A percentile compares a stretch with the other conserved stretches of the same genome.
Conservation (phyloP, 2,329 filamentous ascomycete species). For the Neonectria sp. region DNA sequence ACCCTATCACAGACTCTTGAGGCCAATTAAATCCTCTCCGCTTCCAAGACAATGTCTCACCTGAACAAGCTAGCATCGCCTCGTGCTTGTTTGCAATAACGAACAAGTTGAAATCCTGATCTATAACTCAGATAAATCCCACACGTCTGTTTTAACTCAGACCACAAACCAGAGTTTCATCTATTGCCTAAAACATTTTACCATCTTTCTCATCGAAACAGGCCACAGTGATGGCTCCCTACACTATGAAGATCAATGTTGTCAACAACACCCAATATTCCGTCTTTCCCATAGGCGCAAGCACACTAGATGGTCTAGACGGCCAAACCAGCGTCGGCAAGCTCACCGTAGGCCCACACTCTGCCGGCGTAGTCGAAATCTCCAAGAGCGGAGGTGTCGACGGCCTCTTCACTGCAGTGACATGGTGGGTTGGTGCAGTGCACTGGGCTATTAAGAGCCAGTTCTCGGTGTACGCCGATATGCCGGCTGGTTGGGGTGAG, state of each 20-base stretch:
- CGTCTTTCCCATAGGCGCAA: background rate
- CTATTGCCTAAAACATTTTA: too few species aligned
- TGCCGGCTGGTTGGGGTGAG: background rate
- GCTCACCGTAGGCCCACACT: background rate
- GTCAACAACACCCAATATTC: background rate
- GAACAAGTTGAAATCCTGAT: too few species aligned
- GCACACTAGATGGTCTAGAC: background rate
- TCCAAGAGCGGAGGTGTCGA: background rate
- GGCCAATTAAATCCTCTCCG: too few species aligned
- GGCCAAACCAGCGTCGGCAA: background rate
- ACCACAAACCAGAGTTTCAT: too few species aligned
- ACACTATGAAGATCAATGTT: background rate
- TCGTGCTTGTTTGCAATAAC: too few species aligned
- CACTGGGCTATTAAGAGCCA: background rate
- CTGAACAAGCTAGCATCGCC: too few species aligned
- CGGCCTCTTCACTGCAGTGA: background rate
- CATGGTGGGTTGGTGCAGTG: too few species aligned
- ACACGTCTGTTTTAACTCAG: too few species aligned
- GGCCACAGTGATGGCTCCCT: background rate
- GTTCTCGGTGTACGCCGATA: background rate
- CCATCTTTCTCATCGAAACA: background rate
- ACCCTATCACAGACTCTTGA: too few species aligned
- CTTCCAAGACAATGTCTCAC: too few species aligned
- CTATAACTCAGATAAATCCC: too few species aligned
- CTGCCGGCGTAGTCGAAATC: background rate